Conservation (phyloP, 208 protist species). For the Acanthamoeba royreba region DNA sequence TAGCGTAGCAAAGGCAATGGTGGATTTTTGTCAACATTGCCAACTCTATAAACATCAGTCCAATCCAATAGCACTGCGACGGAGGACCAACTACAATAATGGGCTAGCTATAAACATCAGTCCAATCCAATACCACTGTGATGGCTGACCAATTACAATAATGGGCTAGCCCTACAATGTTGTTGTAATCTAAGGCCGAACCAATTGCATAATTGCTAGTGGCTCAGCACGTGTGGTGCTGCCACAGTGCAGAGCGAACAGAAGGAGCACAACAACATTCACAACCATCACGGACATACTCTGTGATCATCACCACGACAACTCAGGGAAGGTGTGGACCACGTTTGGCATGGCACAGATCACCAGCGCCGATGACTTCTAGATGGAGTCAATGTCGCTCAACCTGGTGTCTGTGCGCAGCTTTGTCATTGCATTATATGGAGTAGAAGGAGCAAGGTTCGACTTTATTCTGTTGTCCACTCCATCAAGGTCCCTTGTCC, state of each 20-base stretch:
- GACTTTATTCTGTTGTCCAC: background rate
- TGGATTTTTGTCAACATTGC: too few species aligned
- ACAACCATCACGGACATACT: background rate
- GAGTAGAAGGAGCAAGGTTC: background rate
- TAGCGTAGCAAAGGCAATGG: too few species aligned
- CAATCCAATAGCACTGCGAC: too few species aligned
- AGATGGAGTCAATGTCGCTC: background rate
- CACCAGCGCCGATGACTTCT: background rate
- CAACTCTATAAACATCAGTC: too few species aligned
- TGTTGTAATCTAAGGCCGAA: too few species aligned
- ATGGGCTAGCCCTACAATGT: too few species aligned
- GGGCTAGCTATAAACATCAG: too few species aligned
- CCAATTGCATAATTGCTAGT: too few species aligned
- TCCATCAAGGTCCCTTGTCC: too few species aligned
- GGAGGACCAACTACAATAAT: too few species aligned
- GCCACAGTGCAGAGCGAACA: background rate
- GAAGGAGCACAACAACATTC: background rate
- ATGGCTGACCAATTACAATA: too few species aligned
- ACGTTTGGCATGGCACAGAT: background rate
- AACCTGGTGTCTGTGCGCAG: background rate
- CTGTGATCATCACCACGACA: background rate
- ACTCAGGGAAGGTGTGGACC: background rate
- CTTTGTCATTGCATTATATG: background rate
- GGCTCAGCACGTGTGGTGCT: background rate
- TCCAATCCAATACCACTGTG: too few species aligned